Conservation (phyloP, 257 asterid genomes). For the Solanum etuberosum region DNA sequence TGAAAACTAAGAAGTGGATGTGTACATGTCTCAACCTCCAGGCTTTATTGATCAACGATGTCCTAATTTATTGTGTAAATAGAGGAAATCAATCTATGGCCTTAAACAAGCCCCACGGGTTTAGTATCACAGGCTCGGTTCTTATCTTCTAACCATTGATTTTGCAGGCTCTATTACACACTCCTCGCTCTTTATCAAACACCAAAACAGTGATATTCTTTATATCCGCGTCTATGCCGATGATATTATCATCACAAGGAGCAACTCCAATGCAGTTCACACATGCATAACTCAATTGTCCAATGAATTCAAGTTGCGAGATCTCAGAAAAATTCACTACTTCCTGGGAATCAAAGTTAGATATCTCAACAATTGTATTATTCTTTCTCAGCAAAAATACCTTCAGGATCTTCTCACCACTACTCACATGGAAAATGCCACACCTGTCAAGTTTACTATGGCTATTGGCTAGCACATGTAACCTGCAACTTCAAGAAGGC, state of each 20-base stretch:
- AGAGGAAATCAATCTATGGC: not conserved
- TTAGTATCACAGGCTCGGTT: too few species aligned
- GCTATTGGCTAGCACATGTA: not conserved
- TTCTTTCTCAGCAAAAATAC: not conserved
- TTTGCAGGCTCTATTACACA: not conserved
- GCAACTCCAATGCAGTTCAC: not conserved
- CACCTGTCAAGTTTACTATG: not conserved
- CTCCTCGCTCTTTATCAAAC: not conserved
- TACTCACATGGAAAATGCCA: not conserved
- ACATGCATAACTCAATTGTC: not conserved
- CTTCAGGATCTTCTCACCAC: not conserved
- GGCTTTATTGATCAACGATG: not conserved
- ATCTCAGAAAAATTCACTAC: not conserved
- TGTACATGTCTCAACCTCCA: not conserved
- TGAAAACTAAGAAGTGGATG: not conserved
- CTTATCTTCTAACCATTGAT: too few species aligned
- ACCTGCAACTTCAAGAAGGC: not conserved
- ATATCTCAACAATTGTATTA: not conserved
- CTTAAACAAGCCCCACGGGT: not conserved
- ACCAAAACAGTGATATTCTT: not conserved
- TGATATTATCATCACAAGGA: not conserved
- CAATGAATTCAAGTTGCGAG: not conserved
- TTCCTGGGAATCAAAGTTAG: not conserved
- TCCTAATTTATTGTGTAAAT: not conserved
- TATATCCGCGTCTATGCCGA: not conserved